phyloP scores from a whole-genome alignment of 192 early-diverging fungal species.

The Linderina pennispora region DNA sequence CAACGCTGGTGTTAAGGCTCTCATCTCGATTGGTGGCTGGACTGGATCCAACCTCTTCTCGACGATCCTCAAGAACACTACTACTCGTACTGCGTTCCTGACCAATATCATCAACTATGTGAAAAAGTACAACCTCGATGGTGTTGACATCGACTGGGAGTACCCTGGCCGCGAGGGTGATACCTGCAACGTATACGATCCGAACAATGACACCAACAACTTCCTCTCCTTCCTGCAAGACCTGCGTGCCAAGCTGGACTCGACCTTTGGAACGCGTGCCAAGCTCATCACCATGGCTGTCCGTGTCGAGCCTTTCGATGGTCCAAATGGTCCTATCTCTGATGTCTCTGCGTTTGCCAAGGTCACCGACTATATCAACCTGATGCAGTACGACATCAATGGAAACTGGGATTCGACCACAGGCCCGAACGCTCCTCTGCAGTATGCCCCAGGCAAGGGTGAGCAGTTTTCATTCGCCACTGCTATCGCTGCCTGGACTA shows the following conservation, averaged over 20 bases:
- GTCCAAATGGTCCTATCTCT: constrained; percentile 33
- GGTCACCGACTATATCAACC: constrained; percentile 53
- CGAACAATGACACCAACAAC: constrained; percentile 53
- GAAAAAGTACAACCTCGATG: constrained; percentile 44
- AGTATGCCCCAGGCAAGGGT: constrained; percentile 5
- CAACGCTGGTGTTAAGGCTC: constrained; percentile 27
- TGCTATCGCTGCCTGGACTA: constrained; percentile 45
- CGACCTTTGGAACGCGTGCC: constrained; percentile 24
- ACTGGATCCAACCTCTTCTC: constrained; percentile 58
- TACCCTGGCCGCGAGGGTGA: constrained; percentile 55
- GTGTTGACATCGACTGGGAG: constrained; percentile 60
- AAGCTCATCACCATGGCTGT: constrained; percentile 60
- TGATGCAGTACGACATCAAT: constrained; percentile 61
- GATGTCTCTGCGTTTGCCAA: constrained; percentile 52
- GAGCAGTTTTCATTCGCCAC: constrained; percentile 19
- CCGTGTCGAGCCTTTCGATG: constrained; percentile 52
- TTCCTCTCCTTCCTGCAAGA: constrained; percentile 53
- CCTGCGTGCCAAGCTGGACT: constrained; percentile 47
- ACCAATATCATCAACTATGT: constrained; percentile 33
- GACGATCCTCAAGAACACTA: constrained; percentile 34
- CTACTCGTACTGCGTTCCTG: constrained; percentile 19
- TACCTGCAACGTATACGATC: constrained; percentile 48
- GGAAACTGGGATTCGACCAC: constrained; percentile 48
- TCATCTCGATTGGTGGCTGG: constrained; percentile 69
- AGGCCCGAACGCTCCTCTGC: constrained; percentile 53